Base-by-base conservation (phyloP, 805 yeast species). In the Kuraishia piskuri region DNA sequence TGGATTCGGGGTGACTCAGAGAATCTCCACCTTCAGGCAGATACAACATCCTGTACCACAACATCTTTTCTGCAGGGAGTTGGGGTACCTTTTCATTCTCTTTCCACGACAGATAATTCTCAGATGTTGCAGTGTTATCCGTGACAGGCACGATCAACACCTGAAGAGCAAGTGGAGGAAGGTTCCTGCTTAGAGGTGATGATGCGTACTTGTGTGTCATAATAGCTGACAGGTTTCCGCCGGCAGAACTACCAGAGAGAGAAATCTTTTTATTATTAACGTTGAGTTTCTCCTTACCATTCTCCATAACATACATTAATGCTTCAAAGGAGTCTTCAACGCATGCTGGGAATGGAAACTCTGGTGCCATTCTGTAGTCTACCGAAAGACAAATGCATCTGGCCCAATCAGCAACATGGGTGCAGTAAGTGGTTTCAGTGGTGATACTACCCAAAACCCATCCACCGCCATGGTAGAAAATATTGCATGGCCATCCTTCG, bases 391-490 rank as follows among this genome's bases (percentile, higher is more conserved):
- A 75, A n/a, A 68, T 59, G 55, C 74, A 67, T 45, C 65, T 55
- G 21, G 68, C 63, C 24, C 57, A 50, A 25, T 64, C 63, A 40
- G 73, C 71, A 48, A 67, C 58, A 47, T 70, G 66, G 3, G 75
- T 68, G 54, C 75, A 71, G 58, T 61, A 68, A 5, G 70, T 66
- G 60, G 72, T 70, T 53, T 74, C 77, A 14, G 77, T 67, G 53
- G 53, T 57, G 46, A 74, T 66, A 52, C 64, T 64, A 2, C 78
- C 78, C 19, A 73, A 61, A 1, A 68, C 74, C 72, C 75, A 74
- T 1, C 78, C 78, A 25, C 79, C 78, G 22, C 78, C 79, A 54
- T 74, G 79, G 61, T 58, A 71, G 68, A 70, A 72, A 25, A 74
- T 54, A 40, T 66, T 61, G 21, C 68, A 59, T 12, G 77, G 77